Evolutionary conservation across 805 yeast genomes (phyloP), one percentile per base, ranked within the genome.

Genomic region (Starmerella cellae): DNA sequence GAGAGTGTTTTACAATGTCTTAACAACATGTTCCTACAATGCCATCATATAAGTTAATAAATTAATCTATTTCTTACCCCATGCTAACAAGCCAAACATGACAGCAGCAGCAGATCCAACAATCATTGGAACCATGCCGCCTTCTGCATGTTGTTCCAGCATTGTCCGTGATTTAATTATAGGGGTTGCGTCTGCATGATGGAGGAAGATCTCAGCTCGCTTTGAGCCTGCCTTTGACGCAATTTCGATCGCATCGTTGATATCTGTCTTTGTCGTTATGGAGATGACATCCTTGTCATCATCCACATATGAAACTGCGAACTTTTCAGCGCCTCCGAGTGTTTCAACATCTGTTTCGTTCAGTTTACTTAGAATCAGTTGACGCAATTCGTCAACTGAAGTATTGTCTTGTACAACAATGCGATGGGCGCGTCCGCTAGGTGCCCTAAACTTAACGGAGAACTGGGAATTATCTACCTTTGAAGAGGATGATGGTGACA

Each of bases 241-340:
- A 33, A 79, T 68, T 39, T 61, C 59, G n/a, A 79, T 74, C 56
- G 94, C 82, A 49, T 83, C 94, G 18, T 65, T 55, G 44, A 84
- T 67, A 55, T 84, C 95, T 52, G 70, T 71, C 53, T 79, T 80
- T 3, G 80, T 70, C 0, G 91, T 79, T 30, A 84, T 73, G 1
- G 83, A 76, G 20, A 84, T 82, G 13, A 79, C 63, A 56, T 84
- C 95, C 13, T 82, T 80, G 54, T 84, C 94, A 54, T 83, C 94
- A 54, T 84, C 95, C 24, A 77, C 58, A 51, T 83, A 83, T 43
- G 85, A 77, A 40, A 83, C 71, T 0, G 83, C 84, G 59, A 75
- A 78, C n/a, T 40, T 37, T 6, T 61, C 63, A 1, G 42, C 40
- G 14, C 69, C 69, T 16, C 68, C 66, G 3, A 71, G 48, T 4